Conservation (phyloP, 176 grass and related monocot genomes). For the Musa itinerans region DNA sequence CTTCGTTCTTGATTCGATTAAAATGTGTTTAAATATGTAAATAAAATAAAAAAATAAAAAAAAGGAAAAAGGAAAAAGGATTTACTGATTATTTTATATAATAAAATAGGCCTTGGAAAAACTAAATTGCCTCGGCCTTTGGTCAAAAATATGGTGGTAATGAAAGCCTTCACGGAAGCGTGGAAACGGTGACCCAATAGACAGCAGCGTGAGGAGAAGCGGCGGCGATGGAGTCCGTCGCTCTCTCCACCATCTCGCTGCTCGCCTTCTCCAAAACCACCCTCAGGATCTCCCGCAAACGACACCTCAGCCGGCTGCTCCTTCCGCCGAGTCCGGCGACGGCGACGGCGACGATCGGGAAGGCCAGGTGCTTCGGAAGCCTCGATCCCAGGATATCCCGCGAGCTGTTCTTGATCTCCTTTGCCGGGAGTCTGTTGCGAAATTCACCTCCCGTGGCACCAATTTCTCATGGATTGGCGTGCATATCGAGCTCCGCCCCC, state of each 20-base stretch:
- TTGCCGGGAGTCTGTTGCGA: conserved; percentile 44
- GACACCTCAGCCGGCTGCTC: conserved; percentile 18
- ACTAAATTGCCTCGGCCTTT: background rate
- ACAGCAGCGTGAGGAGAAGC: background rate
- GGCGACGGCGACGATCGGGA: background rate
- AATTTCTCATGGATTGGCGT: conserved; percentile 51
- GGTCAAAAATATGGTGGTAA: background rate
- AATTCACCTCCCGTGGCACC: conserved; percentile 18
- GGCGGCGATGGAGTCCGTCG: conserved; percentile 45
- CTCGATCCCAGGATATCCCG: conserved; percentile 10
- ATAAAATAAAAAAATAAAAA: no score
- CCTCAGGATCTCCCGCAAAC: conserved; percentile 32
- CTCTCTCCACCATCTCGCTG: conserved; percentile 44
- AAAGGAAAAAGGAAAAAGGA: no score
- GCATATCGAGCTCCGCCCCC: conserved; percentile 52
- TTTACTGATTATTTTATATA: no score
- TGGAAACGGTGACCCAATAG: background rate
- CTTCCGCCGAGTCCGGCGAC: background rate
- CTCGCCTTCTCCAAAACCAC: conserved; percentile 64
- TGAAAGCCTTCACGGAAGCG: background rate
- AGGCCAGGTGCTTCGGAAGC: conserved; percentile 20
- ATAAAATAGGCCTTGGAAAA: no score
- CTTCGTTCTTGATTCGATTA: no score
- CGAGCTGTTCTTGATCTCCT: conserved; percentile 49
- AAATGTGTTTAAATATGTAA: no score